Evolutionary conservation across 2,329 filamentous ascomycete species (phyloP).

Genomic region (Fonsecaea pedrosoi): DNA sequence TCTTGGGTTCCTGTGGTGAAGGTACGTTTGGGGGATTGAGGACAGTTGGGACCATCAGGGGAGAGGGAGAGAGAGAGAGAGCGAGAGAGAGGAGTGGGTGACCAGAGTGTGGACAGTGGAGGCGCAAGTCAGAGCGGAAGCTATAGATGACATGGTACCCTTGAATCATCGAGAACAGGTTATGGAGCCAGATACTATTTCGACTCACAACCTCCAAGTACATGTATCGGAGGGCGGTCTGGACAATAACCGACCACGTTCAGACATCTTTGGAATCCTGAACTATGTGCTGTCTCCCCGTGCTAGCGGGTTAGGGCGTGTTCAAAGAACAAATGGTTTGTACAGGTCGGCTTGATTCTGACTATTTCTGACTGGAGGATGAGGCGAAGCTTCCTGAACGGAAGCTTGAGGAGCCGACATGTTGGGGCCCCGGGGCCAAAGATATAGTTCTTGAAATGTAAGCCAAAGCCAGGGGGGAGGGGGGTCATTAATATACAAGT

Average conservation of each 20-base stretch:
- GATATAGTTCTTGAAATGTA: background rate
- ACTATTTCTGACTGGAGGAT: conserved; percentile 10
- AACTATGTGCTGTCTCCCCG: background rate
- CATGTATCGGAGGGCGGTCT: conserved; percentile 16
- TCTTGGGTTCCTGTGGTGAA: background rate
- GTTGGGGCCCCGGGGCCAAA: conserved; percentile 19
- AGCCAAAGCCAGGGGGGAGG: background rate
- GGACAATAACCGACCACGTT: conserved; percentile 8
- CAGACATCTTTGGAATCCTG: conserved; percentile 5
- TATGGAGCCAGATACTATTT: conserved; percentile 3
- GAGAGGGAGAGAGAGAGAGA: background rate
- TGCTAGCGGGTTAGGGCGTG: background rate
- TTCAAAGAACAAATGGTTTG: background rate
- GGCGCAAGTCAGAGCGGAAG: background rate
- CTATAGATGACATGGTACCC: background rate
- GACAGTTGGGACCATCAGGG: background rate
- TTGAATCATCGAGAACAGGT: background rate
- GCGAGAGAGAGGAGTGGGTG: too few species aligned
- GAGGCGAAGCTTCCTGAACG: conserved; percentile 13
- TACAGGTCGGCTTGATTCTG: background rate
- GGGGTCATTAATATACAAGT: background rate
- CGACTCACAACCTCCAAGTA: conserved; percentile 5
- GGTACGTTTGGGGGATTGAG: background rate
- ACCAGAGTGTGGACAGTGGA: background rate
- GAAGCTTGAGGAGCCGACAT: conserved; percentile 15